Evolutionary conservation across 2,329 filamentous ascomycete species (phyloP), one percentile per base, ranked within the genome.

Genomic region (Fusarium newnesense): DNA sequence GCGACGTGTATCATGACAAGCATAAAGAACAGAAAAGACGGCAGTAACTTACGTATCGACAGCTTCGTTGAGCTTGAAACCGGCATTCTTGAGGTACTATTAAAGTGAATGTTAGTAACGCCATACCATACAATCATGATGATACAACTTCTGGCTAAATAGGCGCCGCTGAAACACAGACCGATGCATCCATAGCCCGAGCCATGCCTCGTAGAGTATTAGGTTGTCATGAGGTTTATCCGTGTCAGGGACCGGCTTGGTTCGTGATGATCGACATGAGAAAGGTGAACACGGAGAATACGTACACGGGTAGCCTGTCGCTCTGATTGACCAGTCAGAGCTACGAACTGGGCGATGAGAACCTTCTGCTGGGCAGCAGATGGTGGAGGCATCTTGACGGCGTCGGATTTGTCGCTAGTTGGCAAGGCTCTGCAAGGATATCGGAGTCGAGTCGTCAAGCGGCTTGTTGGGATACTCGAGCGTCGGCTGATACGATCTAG

Each of bases 11-110:
- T 53, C 60, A 64, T 67, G 46, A 60, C 42, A 56, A 69, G 67
- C 76, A 74, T 63, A 42, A 46, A 28, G 37, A 57, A 32, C 32
- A 54, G 42, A 57, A 34, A 68, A 60, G 65, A 40, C 32, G 37
- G 52, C 61, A 53, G 53, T 76, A n/a, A 89, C 88, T 88, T 84
- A 90, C 88, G 84, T 80, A 82, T 90, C 87, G 54, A 89, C 81
- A 43, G 88, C 88, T 65, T 87, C 83, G 64, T 89, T 85, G 11
- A 89, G 77, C 76, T 85, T 87, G 77, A 86, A 90, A 50, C 83
- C 82, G 10, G 84, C 78, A 52, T 81, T 83, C 74, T 85, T 89
- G 28, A 88, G 81, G 71, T 81, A 87, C 87, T 88, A 68, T 65
- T 67, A 60, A 40, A 67, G 49, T 54, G 16, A 58, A 60, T 66